A percentile compares a stretch with the other conserved stretches of the same genome.
These are phyloP conservation scores for Teratosphaeria pseudoeucalypti DNA, from an alignment of 2,329 filamentous ascomycete genomes.

Conservation along the genomic window DNA sequence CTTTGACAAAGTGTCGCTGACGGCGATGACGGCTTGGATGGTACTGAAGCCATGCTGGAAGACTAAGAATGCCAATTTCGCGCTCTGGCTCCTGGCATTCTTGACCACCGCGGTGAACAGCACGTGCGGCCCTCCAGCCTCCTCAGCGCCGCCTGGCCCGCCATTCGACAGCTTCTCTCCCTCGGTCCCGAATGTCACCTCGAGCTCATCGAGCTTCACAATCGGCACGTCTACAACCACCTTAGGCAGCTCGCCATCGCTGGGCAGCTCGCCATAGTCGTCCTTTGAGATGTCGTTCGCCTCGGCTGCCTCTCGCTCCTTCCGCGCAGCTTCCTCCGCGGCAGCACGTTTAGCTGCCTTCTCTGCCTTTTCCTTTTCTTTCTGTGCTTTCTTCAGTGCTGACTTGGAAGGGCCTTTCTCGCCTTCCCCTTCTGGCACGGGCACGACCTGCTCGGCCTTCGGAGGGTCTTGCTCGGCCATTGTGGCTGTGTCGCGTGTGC, in stretches of 20 bases:
- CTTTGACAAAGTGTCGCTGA: conserved; percentile 51
- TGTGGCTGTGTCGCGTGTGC: background rate
- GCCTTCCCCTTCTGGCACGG: conserved; percentile 14
- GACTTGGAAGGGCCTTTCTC: conserved; percentile 58
- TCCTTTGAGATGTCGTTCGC: conserved; percentile 57
- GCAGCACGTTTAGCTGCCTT: conserved; percentile 56
- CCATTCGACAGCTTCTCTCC: background rate
- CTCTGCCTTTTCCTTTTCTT: conserved; percentile 75
- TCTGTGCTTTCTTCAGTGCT: conserved; percentile 75
- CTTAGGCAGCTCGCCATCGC: conserved; percentile 23
- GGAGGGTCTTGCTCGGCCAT: conserved; percentile 6
- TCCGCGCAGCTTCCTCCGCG: conserved; percentile 59
- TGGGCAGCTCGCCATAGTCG: conserved; percentile 65
- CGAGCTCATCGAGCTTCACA: conserved; percentile 48
- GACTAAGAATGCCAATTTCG: conserved; percentile 86
- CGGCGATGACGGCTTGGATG: conserved; percentile 70
- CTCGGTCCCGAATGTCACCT: conserved; percentile 44
- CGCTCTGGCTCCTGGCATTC: conserved; percentile 77
- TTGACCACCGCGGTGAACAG: conserved; percentile 73
- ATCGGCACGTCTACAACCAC: conserved; percentile 46
- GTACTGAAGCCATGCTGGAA: conserved; percentile 65
- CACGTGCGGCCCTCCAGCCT: conserved; percentile 44
- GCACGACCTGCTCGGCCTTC: conserved; percentile 13
- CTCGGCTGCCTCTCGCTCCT: conserved; percentile 56
- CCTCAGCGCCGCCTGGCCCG: conserved; percentile 9